Percentiles rank a stretch among this genome's conserved stretches.
These are phyloP conservation scores for Colletotrichum camelliae DNA, from an alignment of 2,329 filamentous ascomycete genomes.

Conservation along the genomic window DNA sequence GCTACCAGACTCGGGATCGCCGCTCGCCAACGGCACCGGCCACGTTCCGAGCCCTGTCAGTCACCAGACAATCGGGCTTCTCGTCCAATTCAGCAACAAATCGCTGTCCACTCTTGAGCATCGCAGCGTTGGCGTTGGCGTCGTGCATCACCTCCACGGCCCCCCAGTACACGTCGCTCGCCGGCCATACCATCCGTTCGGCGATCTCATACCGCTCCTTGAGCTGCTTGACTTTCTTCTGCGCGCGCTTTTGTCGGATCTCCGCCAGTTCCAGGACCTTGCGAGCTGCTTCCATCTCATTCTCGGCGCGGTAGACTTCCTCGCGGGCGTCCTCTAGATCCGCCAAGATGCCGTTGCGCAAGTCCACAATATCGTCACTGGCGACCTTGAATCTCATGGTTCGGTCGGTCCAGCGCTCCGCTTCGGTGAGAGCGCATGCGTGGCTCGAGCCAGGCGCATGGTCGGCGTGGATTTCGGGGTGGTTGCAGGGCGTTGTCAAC, in stretches of 20 bases:
- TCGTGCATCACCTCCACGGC: neutral
- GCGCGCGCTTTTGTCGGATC: neutral
- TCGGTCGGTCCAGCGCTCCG: fast-evolving
- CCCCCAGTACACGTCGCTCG: fast-evolving
- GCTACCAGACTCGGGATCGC: neutral
- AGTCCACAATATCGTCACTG: neutral
- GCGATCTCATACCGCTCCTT: fast-evolving
- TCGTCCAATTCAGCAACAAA: neutral
- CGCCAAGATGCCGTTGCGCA: fast-evolving
- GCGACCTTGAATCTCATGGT: neutral
- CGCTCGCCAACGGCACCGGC: neutral
- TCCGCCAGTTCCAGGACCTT: neutral
- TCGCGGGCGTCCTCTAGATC: neutral
- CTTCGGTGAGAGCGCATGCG: neutral
- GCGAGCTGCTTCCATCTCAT: neutral
- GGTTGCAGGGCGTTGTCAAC: neutral
- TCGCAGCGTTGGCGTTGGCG: neutral
- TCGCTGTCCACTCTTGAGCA: fast-evolving
- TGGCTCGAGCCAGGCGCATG: fast-evolving
- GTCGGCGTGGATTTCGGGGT: neutral
- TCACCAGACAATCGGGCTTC: fast-evolving
- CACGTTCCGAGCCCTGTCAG: neutral
- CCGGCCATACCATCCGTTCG: fast-evolving
- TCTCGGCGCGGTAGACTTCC: neutral
- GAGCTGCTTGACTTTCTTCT: neutral